Evolutionary conservation across 768 basidiomycete species (phyloP), one percentile per base, ranked within the genome.

Genomic region (Lepiota brunneoincarnata): DNA sequence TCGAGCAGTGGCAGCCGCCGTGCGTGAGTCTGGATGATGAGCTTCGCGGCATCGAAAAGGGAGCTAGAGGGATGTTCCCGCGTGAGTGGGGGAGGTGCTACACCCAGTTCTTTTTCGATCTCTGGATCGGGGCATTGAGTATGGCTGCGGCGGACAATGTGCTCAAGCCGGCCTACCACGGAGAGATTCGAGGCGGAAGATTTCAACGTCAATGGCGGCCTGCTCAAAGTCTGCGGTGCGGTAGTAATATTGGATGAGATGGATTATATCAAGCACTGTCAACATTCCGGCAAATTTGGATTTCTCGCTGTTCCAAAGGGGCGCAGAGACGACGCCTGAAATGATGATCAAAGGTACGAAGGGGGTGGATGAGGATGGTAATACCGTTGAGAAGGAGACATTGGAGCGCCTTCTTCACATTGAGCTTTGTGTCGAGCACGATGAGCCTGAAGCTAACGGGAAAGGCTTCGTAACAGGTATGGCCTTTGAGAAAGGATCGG

Each of bases 201-300:
- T 88, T 67, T 98, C 96, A 2, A 98, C 96, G 62, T 98, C 94
- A 10, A 86, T 81, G 0, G 87, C 83, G 4, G 93, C 95, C 49
- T 83, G 84, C 62, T 93, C 93, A 68, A 84, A 89, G 35, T 86
- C 86, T 28, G 89, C 86, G 2, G 88, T 91, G 43, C 87, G 84
- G 70, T 98, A 97, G 70, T 98, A 99, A 74, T 95, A 97, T 64
- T 99, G 97, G 60, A 99, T 98, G 59, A 99, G 84, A 68, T 99
- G 97, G 54, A 99, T 98, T 68, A 99, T 94, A 70, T 99, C 97
- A 54, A 93, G 82, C n/a, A 98, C 93, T 7, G 97, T 99, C 65
- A 99, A 89, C 96, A 99, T 98, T 56, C 97, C 97, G 7, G 93
- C 92, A 64, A 99, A 99, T 38, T 78, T 83, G 4, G 92, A 95